A percentile compares a stretch with the other conserved stretches of the same genome.
phyloP scores from a whole-genome alignment of 768 basidiomycete species.

The Mycena amicta region DNA sequence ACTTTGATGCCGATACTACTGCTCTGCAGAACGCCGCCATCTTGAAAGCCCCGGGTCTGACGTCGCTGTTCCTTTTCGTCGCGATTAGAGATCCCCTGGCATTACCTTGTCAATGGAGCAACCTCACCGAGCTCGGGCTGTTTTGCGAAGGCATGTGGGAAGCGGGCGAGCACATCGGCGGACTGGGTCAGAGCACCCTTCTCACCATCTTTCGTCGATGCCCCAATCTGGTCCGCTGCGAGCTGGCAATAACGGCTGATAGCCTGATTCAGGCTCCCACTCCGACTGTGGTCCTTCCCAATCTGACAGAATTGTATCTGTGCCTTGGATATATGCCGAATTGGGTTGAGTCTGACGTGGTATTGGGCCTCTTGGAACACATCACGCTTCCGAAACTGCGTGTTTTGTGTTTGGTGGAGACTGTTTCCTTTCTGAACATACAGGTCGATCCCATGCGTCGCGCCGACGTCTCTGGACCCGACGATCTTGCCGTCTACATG shows the following conservation, averaged over 20 bases:
- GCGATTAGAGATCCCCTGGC: neutral
- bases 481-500: too few species aligned
- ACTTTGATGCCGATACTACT: neutral
- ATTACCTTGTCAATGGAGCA: neutral
- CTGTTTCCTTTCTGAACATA: too few species aligned
- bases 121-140: neutral
- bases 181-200: neutral
- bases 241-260: neutral
- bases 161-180: neutral
- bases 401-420: neutral
- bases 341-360: neutral
- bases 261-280: neutral
- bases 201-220: neutral
- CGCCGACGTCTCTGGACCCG: too few species aligned
- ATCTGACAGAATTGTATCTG: neutral
- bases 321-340: neutral
- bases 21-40: too few species aligned
- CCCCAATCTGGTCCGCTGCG: slow-evolving; percentile 1
- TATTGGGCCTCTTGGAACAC: neutral
- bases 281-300: neutral
- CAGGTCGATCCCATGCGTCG: too few species aligned
- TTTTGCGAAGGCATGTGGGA: too few species aligned
- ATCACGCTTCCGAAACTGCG: neutral
- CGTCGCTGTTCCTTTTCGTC: neutral
- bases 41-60: neutral